Conservation (phyloP, 108 stramenopile genomes). For the Cyclotella atomus region DNA sequence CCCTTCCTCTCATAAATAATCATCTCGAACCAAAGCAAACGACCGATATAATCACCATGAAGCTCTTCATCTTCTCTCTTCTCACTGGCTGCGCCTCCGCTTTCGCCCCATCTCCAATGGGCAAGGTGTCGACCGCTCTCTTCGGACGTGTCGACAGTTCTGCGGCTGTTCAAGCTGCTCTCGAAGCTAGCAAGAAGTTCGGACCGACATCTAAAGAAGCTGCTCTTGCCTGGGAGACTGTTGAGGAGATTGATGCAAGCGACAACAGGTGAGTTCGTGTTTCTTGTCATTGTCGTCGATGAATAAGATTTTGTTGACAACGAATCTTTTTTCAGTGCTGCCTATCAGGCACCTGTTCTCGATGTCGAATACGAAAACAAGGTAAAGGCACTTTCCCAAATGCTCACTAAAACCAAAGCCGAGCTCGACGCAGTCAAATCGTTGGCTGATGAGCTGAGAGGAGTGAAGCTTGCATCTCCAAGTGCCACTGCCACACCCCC, state of each 20-base stretch:
- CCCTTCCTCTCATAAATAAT: background rate
- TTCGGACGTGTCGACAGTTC: slow-evolving; percentile 37
- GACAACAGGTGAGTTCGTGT: slow-evolving; percentile 79
- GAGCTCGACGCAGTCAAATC: slow-evolving; percentile 34
- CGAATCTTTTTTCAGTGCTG: slow-evolving; percentile 13
- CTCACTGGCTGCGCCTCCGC: slow-evolving; percentile 28
- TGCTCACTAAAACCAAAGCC: slow-evolving; percentile 46
- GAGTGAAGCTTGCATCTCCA: slow-evolving; percentile 48
- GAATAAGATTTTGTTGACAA: background rate
- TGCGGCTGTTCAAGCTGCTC: slow-evolving; percentile 64
- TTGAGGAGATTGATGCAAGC: slow-evolving; percentile 78
- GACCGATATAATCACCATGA: slow-evolving; percentile 37
- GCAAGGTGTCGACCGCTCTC: slow-evolving; percentile 17
- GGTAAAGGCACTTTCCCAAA: slow-evolving; percentile 39
- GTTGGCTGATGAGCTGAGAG: slow-evolving; percentile 45
- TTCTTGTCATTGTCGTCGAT: too few species aligned
- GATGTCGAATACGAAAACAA: slow-evolving; percentile 47
- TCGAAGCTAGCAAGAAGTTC: slow-evolving; percentile 65
- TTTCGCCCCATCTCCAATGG: slow-evolving; percentile 39
- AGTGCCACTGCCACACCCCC: slow-evolving; percentile 10
- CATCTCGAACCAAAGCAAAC: background rate
- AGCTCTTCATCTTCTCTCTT: slow-evolving; percentile 38
- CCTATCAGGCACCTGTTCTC: slow-evolving; percentile 34
- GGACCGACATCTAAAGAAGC: slow-evolving; percentile 70
- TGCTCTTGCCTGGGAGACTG: slow-evolving; percentile 79